These are phyloP conservation scores for Geotrichum bryndzae DNA, from an alignment of 1,139 yeast species.

Conservation along the genomic window DNA sequence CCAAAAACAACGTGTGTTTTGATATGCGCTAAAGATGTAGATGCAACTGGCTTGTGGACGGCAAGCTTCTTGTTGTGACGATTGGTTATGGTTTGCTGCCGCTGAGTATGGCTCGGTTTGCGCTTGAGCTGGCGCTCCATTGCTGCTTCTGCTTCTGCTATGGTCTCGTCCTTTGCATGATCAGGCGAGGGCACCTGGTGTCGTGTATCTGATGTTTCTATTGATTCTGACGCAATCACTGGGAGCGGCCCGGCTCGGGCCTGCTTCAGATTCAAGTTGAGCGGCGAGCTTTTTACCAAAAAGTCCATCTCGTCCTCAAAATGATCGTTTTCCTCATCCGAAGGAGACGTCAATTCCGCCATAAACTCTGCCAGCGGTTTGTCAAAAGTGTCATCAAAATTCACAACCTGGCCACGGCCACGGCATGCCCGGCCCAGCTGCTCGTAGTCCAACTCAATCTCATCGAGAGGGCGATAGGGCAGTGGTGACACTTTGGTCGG, in stretches of 20 bases:
- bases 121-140: neutral
- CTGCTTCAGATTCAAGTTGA: neutral
- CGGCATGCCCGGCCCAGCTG: conserved; percentile 16
- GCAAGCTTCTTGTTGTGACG: neutral
- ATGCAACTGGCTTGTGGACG: neutral
- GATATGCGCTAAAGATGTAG: neutral
- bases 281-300: conserved; percentile 5
- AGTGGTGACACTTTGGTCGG: conserved; percentile 21
- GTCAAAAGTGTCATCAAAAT: conserved; percentile 14
- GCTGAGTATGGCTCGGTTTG: neutral
- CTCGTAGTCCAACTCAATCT: conserved; percentile 25
- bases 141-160: neutral
- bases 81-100: neutral
- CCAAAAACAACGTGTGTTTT: neutral
- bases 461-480: conserved; percentile 24
- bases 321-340: conserved; percentile 8
- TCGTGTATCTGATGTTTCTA: neutral
- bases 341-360: conserved; percentile 5
- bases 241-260: neutral
- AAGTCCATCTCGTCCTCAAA: neutral
- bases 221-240: neutral
- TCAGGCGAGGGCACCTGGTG: neutral
- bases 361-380: conserved; percentile 13
- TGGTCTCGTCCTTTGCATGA: neutral
- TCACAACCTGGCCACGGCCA: conserved; percentile 10